Conservation (phyloP, 352 stramenopile genomes). For the Phytophthora foliorum region DNA sequence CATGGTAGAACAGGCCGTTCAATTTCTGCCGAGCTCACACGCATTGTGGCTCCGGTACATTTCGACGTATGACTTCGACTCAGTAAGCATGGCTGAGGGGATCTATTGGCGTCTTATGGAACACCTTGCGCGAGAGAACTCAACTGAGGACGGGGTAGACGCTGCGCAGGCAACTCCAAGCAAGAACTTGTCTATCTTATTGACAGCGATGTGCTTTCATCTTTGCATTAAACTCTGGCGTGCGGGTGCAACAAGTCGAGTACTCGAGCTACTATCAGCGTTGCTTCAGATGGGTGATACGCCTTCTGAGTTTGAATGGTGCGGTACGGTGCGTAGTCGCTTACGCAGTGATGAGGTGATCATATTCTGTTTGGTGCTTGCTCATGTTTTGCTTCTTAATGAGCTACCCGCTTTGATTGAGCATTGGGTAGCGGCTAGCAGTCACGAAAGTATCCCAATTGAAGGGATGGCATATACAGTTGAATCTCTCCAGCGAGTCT, state of each 20-base stretch:
- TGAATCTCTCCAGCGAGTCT: constrained; percentile 25
- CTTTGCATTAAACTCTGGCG: constrained; percentile 47
- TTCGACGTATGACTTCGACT: constrained; percentile 50
- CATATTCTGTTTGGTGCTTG: constrained; percentile 28
- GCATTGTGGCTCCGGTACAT: constrained; percentile 54
- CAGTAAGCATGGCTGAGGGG: constrained; percentile 35
- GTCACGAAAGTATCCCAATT: constrained; percentile 29
- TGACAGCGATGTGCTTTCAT: constrained; percentile 45
- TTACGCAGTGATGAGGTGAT: constrained; percentile 36
- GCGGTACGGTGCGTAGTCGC: constrained; percentile 26
- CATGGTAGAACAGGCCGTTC: constrained; percentile 47
- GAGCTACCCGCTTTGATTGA: constrained; percentile 40
- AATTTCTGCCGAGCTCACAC: constrained; percentile 55
- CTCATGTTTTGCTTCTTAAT: constrained; percentile 39
- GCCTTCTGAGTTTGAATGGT: constrained; percentile 36
- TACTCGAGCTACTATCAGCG: constrained; percentile 34
- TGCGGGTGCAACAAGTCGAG: constrained; percentile 38
- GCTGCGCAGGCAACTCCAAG: not conserved
- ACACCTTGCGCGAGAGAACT: constrained; percentile 29
- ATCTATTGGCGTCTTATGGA: constrained; percentile 50
- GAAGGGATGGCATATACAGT: constrained; percentile 38
- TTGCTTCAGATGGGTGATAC: constrained; percentile 34
- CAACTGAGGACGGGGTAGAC: constrained; percentile 7
- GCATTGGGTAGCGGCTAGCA: constrained; percentile 40
- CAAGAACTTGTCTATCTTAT: constrained; percentile 35